A percentile compares a stretch with the other conserved stretches of the same genome.
Evolutionary conservation across 192 early-diverging fungal genomes (phyloP).

Genomic region (Backusella sp.): DNA sequence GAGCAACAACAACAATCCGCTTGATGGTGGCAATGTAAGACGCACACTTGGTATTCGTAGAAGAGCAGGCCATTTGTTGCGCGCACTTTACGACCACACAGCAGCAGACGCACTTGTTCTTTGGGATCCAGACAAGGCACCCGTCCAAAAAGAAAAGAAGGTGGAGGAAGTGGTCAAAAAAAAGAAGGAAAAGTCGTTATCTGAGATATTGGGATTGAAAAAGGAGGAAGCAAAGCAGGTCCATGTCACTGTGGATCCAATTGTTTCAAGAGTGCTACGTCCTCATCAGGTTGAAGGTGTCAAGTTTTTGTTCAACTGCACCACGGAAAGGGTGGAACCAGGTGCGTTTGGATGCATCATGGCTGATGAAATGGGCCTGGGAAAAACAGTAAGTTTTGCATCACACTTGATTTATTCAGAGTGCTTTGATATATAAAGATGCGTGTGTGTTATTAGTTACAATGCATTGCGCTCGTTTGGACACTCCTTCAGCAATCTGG

Average conservation of each 20-base stretch:
- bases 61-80: conserved; percentile 43
- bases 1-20: background rate
- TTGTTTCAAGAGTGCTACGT: conserved; percentile 78
- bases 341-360: conserved; percentile 94
- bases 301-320: conserved; percentile 92
- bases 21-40: background rate
- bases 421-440: too few relatives aligned
- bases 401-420: too few relatives aligned
- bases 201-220: conserved; percentile 52
- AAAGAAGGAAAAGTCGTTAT: conserved; percentile 42
- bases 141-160: conserved; percentile 22
- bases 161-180: conserved; percentile 44
- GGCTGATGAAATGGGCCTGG: conserved; percentile 98
- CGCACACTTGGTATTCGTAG: conserved; percentile 60
- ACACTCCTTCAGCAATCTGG: conserved; percentile 93
- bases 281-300: conserved; percentile 98
- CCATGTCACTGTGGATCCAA: conserved; percentile 86
- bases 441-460: conserved; percentile 42
- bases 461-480: conserved; percentile 97
- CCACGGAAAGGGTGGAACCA: conserved; percentile 72
- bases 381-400: conserved; percentile 66
- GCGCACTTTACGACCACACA: conserved; percentile 80
- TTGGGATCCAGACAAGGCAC: conserved; percentile 62
- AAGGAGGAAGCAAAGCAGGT: conserved; percentile 50
- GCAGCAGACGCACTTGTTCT: conserved; percentile 83